Percentiles rank a stretch among this genome's conserved stretches.
Evolutionary conservation across 2,329 filamentous ascomycete species (phyloP).

Genomic region (Hortaea werneckii): DNA sequence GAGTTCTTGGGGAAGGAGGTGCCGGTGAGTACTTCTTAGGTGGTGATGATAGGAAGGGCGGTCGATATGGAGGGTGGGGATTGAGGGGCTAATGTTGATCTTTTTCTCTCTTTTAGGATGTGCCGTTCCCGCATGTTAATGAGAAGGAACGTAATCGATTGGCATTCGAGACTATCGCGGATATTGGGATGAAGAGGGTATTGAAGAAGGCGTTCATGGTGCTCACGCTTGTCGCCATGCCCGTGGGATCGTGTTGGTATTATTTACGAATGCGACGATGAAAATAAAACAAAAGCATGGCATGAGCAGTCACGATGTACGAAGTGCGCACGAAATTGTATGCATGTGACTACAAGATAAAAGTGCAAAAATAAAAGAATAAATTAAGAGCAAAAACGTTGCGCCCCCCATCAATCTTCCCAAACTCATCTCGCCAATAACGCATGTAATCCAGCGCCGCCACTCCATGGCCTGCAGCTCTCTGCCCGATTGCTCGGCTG

Average conservation of each 20-base stretch:
- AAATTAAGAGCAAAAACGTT: slow-evolving; percentile 28
- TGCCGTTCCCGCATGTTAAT: slow-evolving; percentile 23
- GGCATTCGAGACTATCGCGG: neutral
- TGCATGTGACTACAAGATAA: too few species aligned
- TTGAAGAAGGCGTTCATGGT: too few species aligned
- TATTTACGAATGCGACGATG: too few species aligned
- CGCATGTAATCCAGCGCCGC: slow-evolving; percentile 44
- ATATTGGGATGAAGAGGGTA: neutral
- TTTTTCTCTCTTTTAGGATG: slow-evolving; percentile 4
- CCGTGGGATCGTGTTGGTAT: too few species aligned
- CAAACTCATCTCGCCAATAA: slow-evolving; percentile 22
- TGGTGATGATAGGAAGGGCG: too few species aligned
- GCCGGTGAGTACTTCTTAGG: too few species aligned
- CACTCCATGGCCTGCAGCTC: slow-evolving; percentile 44
- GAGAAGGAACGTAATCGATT: neutral
- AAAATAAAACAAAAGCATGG: too few species aligned
- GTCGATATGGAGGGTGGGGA: too few species aligned
- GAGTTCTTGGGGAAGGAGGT: slow-evolving; percentile 29
- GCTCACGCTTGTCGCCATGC: too few species aligned
- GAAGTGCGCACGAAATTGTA: too few species aligned
- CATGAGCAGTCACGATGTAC: too few species aligned
- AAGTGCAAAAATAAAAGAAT: too few species aligned
- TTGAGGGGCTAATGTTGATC: neutral
- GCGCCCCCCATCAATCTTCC: slow-evolving; percentile 19
- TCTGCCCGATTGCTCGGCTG: slow-evolving; percentile 52